Percentiles rank a stretch among this genome's conserved stretches.
Conservation (phyloP, 2,329 filamentous ascomycete species). For the Fusarium lyarnte region DNA sequence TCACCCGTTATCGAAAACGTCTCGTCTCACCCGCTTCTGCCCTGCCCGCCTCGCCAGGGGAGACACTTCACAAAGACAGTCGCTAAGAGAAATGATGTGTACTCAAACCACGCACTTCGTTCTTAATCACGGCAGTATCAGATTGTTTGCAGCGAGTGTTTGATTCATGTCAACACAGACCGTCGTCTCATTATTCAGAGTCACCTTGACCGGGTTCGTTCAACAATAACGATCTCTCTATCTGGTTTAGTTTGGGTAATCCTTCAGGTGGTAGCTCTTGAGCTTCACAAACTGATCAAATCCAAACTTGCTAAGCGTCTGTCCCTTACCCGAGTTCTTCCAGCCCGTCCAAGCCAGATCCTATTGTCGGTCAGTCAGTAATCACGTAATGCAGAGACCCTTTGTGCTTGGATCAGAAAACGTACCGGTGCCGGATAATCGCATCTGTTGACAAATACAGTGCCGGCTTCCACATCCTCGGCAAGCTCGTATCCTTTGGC, state of each 20-base stretch:
- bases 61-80: constrained; percentile 24
- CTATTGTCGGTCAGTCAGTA: constrained; percentile 54
- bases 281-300: constrained; percentile 97
- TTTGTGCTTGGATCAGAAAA: constrained; percentile 19
- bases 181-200: constrained; percentile 23
- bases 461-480: constrained; percentile 87
- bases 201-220: constrained; percentile 16
- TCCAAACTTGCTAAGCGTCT: constrained; percentile 87
- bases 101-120: neutral
- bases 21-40: constrained; percentile 18
- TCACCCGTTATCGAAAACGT: constrained; percentile 28
- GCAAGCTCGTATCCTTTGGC: constrained; percentile 78
- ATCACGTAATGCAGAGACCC: neutral
- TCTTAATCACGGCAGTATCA: neutral
- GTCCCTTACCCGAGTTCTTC: constrained; percentile 95
- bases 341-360: constrained; percentile 97
- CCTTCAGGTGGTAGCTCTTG: constrained; percentile 95
- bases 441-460: constrained; percentile 94
- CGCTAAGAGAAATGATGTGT: constrained; percentile 30
- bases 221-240: constrained; percentile 1
- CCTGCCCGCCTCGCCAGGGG: constrained; percentile 5
- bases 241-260: constrained; percentile 68
- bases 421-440: constrained; percentile 92
- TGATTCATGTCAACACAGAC: constrained; percentile 14
- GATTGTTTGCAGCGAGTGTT: constrained; percentile 15